Percentiles rank a stretch among this genome's conserved stretches.
Evolutionary conservation across 148 eudicot genomes (phyloP).

Genomic region (Rhododendron mucronatum): DNA sequence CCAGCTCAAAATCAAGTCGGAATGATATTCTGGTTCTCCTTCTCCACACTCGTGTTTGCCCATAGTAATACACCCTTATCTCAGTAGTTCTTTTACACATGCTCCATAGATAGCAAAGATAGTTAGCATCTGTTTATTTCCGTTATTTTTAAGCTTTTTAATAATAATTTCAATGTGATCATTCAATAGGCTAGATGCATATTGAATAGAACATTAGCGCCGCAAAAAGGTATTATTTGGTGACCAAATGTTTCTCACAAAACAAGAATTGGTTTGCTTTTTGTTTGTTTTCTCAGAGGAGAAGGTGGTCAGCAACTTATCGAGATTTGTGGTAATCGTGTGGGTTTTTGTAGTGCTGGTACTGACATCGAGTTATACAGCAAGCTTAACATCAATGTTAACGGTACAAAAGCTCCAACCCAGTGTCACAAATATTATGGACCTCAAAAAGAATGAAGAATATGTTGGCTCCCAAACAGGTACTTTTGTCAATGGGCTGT

Average conservation of each 20-base stretch:
- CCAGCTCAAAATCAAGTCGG: constrained; percentile 53
- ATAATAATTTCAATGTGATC: too few relatives aligned
- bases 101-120: background rate
- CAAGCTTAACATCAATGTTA: constrained; percentile 17
- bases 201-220: too few relatives aligned
- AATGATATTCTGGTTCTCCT: constrained; percentile 60
- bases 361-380: constrained; percentile 13
- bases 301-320: background rate
- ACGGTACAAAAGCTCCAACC: constrained; percentile 15
- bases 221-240: too few relatives aligned
- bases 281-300: background rate
- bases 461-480: constrained; percentile 17
- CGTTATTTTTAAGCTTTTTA: too few relatives aligned
- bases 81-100: background rate
- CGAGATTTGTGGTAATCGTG: background rate
- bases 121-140: background rate
- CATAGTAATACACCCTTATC: constrained; percentile 44
- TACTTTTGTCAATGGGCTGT: constrained; percentile 3
- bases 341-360: background rate
- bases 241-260: background rate
- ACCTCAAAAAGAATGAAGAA: constrained; percentile 6
- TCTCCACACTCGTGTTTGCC: constrained; percentile 68
- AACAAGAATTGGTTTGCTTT: background rate
- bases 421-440: background rate
- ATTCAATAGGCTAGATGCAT: too few relatives aligned